A percentile compares a stretch with the other conserved stretches of the same genome.
These are phyloP conservation scores for Oenanthe javanica DNA, from an alignment of 140 eudicot species.

Conservation along the genomic window DNA sequence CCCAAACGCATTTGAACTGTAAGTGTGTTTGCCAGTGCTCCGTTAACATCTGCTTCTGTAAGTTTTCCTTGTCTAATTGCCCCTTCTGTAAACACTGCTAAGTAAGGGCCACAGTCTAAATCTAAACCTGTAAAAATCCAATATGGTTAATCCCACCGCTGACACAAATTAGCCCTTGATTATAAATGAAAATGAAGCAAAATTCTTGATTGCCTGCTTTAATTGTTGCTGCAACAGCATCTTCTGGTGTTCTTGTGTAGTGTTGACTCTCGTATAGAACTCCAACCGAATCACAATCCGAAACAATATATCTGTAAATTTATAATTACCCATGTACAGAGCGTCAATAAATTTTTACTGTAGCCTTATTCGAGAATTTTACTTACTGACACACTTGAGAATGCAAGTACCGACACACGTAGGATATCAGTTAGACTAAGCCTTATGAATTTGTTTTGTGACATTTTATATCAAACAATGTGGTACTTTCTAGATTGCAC, in stretches of 20 bases:
- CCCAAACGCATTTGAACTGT: conserved; percentile 92
- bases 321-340: background rate
- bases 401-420: background rate
- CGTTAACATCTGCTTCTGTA: conserved; percentile 55
- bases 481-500: background rate
- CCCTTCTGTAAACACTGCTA: conserved; percentile 67
- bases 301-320: conserved; percentile 61
- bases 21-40: conserved; percentile 61
- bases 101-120: conserved; percentile 90
- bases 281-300: conserved; percentile 93
- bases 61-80: conserved; percentile 63
- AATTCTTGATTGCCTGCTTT: conserved; percentile 59
- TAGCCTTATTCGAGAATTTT: background rate
- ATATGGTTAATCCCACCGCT: background rate
- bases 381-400: too few species aligned
- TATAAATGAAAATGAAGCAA: background rate
- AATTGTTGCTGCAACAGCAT: conserved; percentile 75
- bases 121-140: conserved; percentile 51
- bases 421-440: background rate
- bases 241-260: conserved; percentile 83
- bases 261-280: conserved; percentile 61
- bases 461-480: background rate
- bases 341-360: background rate
- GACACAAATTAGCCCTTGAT: background rate
- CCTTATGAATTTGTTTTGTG: background rate